Percentiles rank a stretch among this genome's conserved stretches.
Evolutionary conservation across 768 basidiomycete species (phyloP).

Genomic region (Mrakia hoshinonis): DNA sequence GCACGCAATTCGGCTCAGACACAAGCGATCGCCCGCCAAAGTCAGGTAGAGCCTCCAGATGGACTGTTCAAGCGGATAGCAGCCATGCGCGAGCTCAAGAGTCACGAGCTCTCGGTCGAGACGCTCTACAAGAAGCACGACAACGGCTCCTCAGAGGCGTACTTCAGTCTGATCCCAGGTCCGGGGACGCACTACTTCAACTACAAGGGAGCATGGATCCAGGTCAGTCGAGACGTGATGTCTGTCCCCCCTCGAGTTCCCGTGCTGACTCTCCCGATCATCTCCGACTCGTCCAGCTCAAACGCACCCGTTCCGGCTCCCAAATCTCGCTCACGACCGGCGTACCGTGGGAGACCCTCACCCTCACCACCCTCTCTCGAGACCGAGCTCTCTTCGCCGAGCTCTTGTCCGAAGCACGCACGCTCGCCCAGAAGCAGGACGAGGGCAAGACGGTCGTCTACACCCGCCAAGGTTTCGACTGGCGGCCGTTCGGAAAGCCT

Average conservation of each 20-base stretch:
- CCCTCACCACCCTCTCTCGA: slow-evolving; percentile 79
- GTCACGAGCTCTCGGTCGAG: slow-evolving; percentile 90
- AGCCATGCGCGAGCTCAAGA: slow-evolving; percentile 42
- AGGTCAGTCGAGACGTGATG: slow-evolving; percentile 61
- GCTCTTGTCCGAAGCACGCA: slow-evolving; percentile 78
- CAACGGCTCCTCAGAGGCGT: slow-evolving; percentile 80
- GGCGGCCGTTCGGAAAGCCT: slow-evolving; percentile 90
- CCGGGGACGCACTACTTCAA: slow-evolving; percentile 89
- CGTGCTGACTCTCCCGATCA: not conserved
- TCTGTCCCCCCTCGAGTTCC: not conserved
- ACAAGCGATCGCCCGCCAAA: not conserved
- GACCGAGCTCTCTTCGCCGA: slow-evolving; percentile 71
- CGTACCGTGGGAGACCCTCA: slow-evolving; percentile 94
- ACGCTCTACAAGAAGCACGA: slow-evolving; percentile 76
- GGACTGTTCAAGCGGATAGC: not conserved
- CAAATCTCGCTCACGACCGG: slow-evolving; percentile 86
- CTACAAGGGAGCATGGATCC: slow-evolving; percentile 89
- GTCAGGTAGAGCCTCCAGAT: not conserved
- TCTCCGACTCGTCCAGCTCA: slow-evolving; percentile 53
- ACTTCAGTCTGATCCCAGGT: slow-evolving; percentile 91
- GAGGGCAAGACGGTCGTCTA: slow-evolving; percentile 94
- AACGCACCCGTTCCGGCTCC: slow-evolving; percentile 86
- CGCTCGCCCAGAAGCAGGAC: slow-evolving; percentile 71
- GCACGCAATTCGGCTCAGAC: slow-evolving; percentile 50
- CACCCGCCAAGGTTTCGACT: slow-evolving; percentile 93